Conservation (phyloP, 768 basidiomycete genomes). For the Tephrocybe sp. region DNA sequence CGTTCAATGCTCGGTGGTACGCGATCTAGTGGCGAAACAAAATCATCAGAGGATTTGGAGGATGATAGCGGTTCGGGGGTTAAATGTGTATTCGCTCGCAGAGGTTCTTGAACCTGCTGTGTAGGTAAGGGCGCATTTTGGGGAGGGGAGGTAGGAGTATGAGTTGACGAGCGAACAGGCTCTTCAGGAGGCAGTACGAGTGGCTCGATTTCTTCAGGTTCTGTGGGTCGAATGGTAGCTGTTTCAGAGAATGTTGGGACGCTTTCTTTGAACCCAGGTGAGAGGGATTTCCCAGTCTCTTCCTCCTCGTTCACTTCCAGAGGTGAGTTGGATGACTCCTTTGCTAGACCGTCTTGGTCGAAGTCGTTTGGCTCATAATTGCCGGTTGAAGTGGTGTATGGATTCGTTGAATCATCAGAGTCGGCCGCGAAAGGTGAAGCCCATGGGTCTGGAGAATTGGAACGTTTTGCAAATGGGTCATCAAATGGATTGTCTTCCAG, state of each 20-base stretch:
- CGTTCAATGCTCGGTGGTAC: constrained; percentile 25
- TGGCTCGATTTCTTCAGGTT: constrained; percentile 28
- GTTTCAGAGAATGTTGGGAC: constrained; percentile 42
- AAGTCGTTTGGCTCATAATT: constrained; percentile 24
- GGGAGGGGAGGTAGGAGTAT: constrained; percentile 8
- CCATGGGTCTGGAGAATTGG: constrained; percentile 77
- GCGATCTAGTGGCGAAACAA: constrained; percentile 37
- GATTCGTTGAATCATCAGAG: constrained; percentile 26
- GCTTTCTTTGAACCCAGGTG: constrained; percentile 58
- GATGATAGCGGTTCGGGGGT: constrained; percentile 29
- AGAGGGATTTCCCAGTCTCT: constrained; percentile 31
- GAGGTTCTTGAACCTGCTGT: constrained; percentile 14
- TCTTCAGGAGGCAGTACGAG: constrained; percentile 15
- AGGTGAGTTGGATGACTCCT: constrained; percentile 35
- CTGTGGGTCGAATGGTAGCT: constrained; percentile 38
- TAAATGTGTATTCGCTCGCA: constrained; percentile 14
- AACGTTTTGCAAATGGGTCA: constrained; percentile 67
- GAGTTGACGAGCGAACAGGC: constrained; percentile 8
- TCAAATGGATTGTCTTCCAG: constrained; percentile 79
- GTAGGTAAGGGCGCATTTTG: constrained; percentile 18
- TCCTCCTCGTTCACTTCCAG: constrained; percentile 24
- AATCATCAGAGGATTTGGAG: constrained; percentile 20
- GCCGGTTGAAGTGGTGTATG: constrained; percentile 23
- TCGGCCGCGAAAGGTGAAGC: constrained; percentile 49
- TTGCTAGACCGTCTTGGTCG: constrained; percentile 20